Conservation (phyloP, 2,329 filamentous ascomycete genomes). For the Trichoderma atroviride region DNA sequence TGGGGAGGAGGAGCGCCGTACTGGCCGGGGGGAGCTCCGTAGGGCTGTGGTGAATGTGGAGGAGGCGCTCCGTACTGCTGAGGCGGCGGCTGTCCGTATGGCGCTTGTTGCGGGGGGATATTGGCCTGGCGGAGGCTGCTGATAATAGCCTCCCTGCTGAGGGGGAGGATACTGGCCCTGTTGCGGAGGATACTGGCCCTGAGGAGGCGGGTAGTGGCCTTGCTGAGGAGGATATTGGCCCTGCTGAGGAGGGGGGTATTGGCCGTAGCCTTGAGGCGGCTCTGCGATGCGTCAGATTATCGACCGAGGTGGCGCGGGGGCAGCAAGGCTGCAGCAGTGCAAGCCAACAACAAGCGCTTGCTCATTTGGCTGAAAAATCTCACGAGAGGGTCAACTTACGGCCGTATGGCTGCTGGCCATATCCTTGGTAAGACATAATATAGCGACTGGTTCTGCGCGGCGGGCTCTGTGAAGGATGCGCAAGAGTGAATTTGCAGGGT, state of each 20-base stretch:
- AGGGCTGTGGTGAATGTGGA: constrained; percentile 32
- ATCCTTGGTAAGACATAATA: constrained; percentile 43
- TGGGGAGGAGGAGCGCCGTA: constrained; percentile 40
- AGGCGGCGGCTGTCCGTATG: constrained; percentile 32
- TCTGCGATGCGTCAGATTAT: constrained; percentile 34
- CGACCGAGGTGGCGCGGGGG: neutral
- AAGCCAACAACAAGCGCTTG: neutral
- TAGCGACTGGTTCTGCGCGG: constrained; percentile 4
- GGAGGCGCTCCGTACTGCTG: constrained; percentile 39
- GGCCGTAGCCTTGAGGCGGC: constrained; percentile 45
- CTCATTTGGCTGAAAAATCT: neutral
- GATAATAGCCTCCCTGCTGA: constrained; percentile 37
- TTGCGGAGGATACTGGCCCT: constrained; percentile 34
- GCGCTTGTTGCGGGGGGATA: constrained; percentile 34
- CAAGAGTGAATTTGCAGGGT: neutral
- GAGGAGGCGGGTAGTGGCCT: constrained; percentile 41
- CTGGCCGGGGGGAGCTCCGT: constrained; percentile 30
- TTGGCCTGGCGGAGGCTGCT: constrained; percentile 34
- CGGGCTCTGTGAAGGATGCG: neutral
- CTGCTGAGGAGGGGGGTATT: constrained; percentile 37
- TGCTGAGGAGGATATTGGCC: constrained; percentile 41
- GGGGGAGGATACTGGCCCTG: constrained; percentile 34
- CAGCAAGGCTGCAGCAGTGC: neutral
- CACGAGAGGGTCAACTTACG: constrained; percentile 37
- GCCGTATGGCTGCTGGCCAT: constrained; percentile 38